These are phyloP conservation scores for Lasiodiplodia gonubiensis DNA, from an alignment of 2,329 filamentous ascomycete genomes.

Conservation along the genomic window DNA sequence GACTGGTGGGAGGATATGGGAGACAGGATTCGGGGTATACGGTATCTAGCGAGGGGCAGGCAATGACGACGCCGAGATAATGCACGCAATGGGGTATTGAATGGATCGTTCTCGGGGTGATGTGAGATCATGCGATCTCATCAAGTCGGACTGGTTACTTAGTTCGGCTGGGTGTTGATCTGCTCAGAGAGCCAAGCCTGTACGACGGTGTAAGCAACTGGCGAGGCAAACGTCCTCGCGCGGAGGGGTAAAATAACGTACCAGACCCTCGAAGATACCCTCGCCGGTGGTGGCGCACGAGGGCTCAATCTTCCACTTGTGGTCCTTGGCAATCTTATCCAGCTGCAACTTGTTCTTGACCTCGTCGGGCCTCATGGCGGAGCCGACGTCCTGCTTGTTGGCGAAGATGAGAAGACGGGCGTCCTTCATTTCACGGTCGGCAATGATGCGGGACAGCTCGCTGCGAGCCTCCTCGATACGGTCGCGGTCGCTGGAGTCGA, in stretches of 20 bases:
- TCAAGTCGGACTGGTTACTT: neutral
- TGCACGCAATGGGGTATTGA: constrained; percentile 12
- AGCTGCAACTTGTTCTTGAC: constrained; percentile 56
- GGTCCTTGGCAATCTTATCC: constrained; percentile 57
- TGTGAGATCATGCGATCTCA: constrained; percentile 16
- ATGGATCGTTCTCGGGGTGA: constrained; percentile 12
- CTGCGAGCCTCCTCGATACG: constrained; percentile 96
- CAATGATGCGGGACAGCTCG: constrained; percentile 97
- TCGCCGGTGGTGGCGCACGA: constrained; percentile 60
- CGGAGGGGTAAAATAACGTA: constrained; percentile 33
- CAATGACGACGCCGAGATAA: constrained; percentile 22
- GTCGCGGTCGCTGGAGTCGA: constrained; percentile 98
- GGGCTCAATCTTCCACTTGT: constrained; percentile 61
- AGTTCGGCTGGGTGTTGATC: constrained; percentile 29
- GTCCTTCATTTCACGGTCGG: constrained; percentile 98
- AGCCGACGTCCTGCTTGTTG: constrained; percentile 98
- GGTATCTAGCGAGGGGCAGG: constrained; percentile 14
- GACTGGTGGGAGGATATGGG: constrained; percentile 2
- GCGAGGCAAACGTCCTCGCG: neutral
- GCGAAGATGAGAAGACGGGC: constrained; percentile 96
- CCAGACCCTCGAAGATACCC: constrained; percentile 59
- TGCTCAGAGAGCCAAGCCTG: constrained; percentile 29
- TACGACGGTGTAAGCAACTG: neutral
- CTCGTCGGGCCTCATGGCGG: constrained; percentile 58
- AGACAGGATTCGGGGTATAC: constrained; percentile 15